These are phyloP conservation scores for Laguncularia racemosa DNA, from an alignment of 345 rosid species.

Conservation along the genomic window DNA sequence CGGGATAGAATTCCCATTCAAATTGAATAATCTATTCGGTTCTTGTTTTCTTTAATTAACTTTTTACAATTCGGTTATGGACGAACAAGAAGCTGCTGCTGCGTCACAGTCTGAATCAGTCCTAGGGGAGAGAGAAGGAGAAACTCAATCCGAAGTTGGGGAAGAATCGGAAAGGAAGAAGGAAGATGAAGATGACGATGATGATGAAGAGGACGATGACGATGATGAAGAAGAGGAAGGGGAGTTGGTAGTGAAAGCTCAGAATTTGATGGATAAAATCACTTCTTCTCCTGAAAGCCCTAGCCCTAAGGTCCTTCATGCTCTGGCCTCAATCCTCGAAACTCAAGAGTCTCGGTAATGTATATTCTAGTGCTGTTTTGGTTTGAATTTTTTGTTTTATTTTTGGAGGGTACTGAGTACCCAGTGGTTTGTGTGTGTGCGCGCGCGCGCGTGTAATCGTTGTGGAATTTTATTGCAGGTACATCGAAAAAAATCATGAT, in stretches of 20 bases:
- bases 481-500: slow-evolving; percentile 40
- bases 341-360: slow-evolving; percentile 69
- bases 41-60: no score
- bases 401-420: not conserved
- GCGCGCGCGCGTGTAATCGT: no score
- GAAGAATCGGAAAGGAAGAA: no score
- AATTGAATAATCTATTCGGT: no score
- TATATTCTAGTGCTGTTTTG: not conserved
- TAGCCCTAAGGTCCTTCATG: slow-evolving; percentile 62
- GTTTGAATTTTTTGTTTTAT: not conserved
- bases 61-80: no score
- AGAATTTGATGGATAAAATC: slow-evolving; percentile 67
- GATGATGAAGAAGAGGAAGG: slow-evolving; percentile 36
- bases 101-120: no score
- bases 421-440: not conserved
- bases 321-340: slow-evolving; percentile 77
- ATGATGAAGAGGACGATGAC: no score
- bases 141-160: no score
- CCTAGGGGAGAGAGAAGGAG: no score
- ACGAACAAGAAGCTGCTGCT: no score
- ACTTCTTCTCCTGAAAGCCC: slow-evolving; percentile 73
- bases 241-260: slow-evolving; percentile 61
- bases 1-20: no score
- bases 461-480: slow-evolving; percentile 27
- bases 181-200: no score